Evolutionary conservation across 2,329 filamentous ascomycete genomes (phyloP), one percentile per base, ranked within the genome.

Genomic region (Triangularia setosa): DNA sequence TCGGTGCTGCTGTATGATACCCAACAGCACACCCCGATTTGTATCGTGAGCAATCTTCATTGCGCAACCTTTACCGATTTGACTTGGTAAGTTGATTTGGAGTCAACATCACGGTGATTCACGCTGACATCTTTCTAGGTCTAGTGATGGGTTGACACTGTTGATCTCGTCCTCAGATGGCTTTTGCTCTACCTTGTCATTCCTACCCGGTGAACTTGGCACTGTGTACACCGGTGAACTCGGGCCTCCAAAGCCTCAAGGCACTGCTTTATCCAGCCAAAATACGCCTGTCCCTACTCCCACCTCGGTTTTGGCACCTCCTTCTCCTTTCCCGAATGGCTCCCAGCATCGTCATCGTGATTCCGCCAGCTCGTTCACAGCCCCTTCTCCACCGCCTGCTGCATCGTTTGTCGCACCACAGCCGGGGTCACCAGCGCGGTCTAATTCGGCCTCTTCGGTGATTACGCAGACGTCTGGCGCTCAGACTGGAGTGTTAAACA

Each of bases 131-230:
- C 73, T 64, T 40, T 24, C 25, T 60, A 81, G 81, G 80, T 81
- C 82, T 54, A 81, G 75, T 60, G 82, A 85, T 64, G 83, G 83
- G 33, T 71, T 77, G 28, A 82, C 81, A 1, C 80, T 99, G 23
- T 83, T 99, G 58, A 96, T 99, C 79, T 95, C 93, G n/a, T 99
- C 95, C 0, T 97, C 95, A 0, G 95, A 99, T 76, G 95, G 95
- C 0, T 99, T 98, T 79, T 99, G 95, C 76, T 99, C 95, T 0
- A 90, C 91, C 0, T 81, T 99, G 5, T 90, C 93, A 0, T 99
- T 99, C 73, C 78, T 86, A 1, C 81, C 90, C 1, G 91, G 92
- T 8, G 95, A 99, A 75, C 81, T 99, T 1, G 95, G 95, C 12
- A 88, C 94, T 68, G 79, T 87, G 4, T 96, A 96, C 75, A 88